These are phyloP conservation scores for Kregervanrija pseudodelftensis DNA, from an alignment of 805 yeast genomes.

Conservation along the genomic window DNA sequence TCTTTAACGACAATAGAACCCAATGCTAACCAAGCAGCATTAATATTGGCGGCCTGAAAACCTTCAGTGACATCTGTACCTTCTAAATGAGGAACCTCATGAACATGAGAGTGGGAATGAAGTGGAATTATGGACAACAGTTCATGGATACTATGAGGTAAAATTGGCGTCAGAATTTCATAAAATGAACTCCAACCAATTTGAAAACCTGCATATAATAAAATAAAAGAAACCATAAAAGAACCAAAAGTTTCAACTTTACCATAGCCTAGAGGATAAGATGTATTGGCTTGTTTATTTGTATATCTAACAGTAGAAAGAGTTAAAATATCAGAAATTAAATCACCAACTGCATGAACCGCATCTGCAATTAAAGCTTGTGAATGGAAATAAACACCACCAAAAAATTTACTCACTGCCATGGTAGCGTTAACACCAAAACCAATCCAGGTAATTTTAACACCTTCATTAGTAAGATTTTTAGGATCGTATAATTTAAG, in stretches of 20 bases:
- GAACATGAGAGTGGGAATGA: slow-evolving; percentile 49
- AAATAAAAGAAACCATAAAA: slow-evolving; percentile 73
- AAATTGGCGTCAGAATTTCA: slow-evolving; percentile 56
- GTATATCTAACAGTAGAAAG: slow-evolving; percentile 82
- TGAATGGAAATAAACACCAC: slow-evolving; percentile 90
- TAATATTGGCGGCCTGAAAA: slow-evolving; percentile 53
- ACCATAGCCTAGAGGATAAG: slow-evolving; percentile 85
- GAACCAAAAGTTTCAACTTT: slow-evolving; percentile 92
- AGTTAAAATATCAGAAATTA: slow-evolving; percentile 84
- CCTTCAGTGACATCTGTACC: slow-evolving; percentile 14
- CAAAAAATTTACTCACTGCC: slow-evolving; percentile 81
- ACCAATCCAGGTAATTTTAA: slow-evolving; percentile 89
- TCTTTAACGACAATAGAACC: slow-evolving; percentile 85
- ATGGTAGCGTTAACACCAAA: slow-evolving; percentile 74
- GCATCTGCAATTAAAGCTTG: slow-evolving; percentile 94
- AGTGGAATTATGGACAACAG: slow-evolving; percentile 40
- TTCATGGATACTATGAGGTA: slow-evolving; percentile 59
- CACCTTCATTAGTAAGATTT: slow-evolving; percentile 68
- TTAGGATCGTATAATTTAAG: slow-evolving; percentile 38
- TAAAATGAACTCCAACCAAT: slow-evolving; percentile 83
- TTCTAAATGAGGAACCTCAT: slow-evolving; percentile 32
- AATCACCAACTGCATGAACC: slow-evolving; percentile 84
- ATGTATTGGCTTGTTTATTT: slow-evolving; percentile 44
- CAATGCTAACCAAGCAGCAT: slow-evolving; percentile 95
- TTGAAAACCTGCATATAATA: slow-evolving; percentile 80